phyloP scores from a whole-genome alignment of 2,329 filamentous ascomycete genomes.

The Cryphonectria radicalis region DNA sequence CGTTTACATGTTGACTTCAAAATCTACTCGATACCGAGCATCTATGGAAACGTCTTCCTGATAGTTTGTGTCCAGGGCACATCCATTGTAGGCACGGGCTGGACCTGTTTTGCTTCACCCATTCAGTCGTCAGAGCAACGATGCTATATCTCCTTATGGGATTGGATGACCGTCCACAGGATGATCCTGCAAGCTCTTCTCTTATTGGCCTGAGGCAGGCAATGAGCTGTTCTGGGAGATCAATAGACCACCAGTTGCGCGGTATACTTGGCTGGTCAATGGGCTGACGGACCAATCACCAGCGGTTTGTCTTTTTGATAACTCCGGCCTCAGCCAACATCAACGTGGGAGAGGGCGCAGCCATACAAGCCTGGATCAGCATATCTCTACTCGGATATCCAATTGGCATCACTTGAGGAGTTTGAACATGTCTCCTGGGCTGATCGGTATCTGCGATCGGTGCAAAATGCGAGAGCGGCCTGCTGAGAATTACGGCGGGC shows the following conservation, averaged over 20 bases:
- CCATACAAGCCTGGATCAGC: neutral
- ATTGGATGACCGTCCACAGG: neutral
- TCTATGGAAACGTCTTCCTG: neutral
- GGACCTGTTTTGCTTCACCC: neutral
- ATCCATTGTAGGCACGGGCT: neutral
- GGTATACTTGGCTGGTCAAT: neutral
- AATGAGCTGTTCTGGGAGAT: neutral
- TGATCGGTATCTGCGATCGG: neutral
- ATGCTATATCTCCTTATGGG: neutral
- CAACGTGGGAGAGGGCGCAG: neutral
- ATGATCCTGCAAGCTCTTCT: neutral
- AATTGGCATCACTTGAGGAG: too few relatives aligned
- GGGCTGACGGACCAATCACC: neutral
- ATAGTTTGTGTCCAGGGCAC: neutral
- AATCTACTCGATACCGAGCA: neutral
- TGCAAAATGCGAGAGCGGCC: neutral
- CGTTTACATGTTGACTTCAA: neutral
- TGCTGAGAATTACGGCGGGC: neutral
- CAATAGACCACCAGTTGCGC: neutral
- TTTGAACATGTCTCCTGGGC: neutral
- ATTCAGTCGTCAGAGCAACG: neutral
- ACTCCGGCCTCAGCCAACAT: neutral
- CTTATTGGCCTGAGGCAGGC: neutral
- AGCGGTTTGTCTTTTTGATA: neutral
- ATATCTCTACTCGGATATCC: neutral